phyloP scores from a whole-genome alignment of 305 asterid species.

The Striga hermonthica region DNA sequence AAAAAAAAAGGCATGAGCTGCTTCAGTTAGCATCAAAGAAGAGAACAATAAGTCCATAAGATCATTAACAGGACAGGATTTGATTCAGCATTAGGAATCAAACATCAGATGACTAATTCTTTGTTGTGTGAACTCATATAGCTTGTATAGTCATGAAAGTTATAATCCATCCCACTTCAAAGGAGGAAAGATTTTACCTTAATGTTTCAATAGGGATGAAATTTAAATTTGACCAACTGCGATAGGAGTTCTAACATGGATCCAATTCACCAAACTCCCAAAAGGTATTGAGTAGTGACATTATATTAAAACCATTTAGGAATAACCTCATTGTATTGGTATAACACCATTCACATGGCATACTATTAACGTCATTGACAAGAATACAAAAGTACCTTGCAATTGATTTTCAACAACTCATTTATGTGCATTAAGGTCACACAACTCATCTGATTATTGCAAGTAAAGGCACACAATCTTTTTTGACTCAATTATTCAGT shows the following conservation, averaged over 20 bases:
- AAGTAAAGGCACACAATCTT: conserved; percentile 2
- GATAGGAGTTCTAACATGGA: background rate
- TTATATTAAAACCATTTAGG: background rate
- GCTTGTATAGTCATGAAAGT: background rate
- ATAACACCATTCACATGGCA: conserved; percentile 20
- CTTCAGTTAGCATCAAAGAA: background rate
- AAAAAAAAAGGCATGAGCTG: background rate
- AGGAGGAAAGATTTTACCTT: conserved; percentile 14
- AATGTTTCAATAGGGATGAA: background rate
- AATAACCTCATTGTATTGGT: background rate
- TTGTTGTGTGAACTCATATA: background rate
- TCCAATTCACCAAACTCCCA: background rate
- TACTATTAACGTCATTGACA: background rate
- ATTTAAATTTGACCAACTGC: conserved; percentile 5
- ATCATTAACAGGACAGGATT: background rate
- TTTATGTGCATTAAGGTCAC: conserved; percentile 13
- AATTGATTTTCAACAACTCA: conserved; percentile 1
- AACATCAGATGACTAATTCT: conserved; percentile 7
- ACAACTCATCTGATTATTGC: background rate
- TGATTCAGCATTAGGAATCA: background rate
- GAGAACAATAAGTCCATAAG: background rate
- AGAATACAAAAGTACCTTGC: conserved; percentile 9
- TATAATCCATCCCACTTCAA: too few relatives aligned
- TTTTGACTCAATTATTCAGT: conserved; percentile 15
- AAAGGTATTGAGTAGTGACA: conserved; percentile 1